A percentile compares a stretch with the other conserved stretches of the same genome.
Evolutionary conservation across 208 protist genomes (phyloP).

Genomic region (Ichthyophonus hoferi): DNA sequence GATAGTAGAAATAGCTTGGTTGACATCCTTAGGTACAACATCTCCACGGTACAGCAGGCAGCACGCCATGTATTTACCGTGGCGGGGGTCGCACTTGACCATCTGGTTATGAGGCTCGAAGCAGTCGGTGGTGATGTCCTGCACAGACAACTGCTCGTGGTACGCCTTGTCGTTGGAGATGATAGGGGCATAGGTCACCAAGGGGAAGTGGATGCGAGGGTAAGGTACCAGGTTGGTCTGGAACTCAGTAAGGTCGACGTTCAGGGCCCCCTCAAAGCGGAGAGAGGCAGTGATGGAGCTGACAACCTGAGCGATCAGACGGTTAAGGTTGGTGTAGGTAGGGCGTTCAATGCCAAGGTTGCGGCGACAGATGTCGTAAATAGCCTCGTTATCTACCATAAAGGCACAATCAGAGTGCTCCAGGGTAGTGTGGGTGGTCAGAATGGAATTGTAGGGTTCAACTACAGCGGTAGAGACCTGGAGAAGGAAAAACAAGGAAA

Average conservation of each 20-base stretch:
- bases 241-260: slow-evolving; percentile 92
- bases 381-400: slow-evolving; percentile 90
- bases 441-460: slow-evolving; percentile 93
- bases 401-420: slow-evolving; percentile 85
- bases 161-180: slow-evolving; percentile 78
- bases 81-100: slow-evolving; percentile 86
- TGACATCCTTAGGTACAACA: slow-evolving; percentile 92
- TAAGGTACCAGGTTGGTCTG: slow-evolving; percentile 94
- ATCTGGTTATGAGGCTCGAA: slow-evolving; percentile 88
- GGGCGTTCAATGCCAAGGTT: slow-evolving; percentile 85
- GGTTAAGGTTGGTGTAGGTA: slow-evolving; percentile 91
- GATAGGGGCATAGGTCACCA: slow-evolving; percentile 84
- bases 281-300: slow-evolving; percentile 88
- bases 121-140: slow-evolving; percentile 83
- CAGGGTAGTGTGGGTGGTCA: slow-evolving; percentile 84
- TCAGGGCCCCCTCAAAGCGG: slow-evolving; percentile 87
- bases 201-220: slow-evolving; percentile 91
- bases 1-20: slow-evolving; percentile 80
- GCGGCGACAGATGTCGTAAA: slow-evolving; percentile 77
- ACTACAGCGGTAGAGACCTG: slow-evolving; percentile 84
- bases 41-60: slow-evolving; percentile 94
- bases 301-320: slow-evolving; percentile 86
- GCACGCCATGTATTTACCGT: slow-evolving; percentile 94
- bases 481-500: too few relatives aligned
- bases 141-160: slow-evolving; percentile 84